Evolutionary conservation across 768 basidiomycete genomes (phyloP).

Genomic region (Thelephora ganbajun): DNA sequence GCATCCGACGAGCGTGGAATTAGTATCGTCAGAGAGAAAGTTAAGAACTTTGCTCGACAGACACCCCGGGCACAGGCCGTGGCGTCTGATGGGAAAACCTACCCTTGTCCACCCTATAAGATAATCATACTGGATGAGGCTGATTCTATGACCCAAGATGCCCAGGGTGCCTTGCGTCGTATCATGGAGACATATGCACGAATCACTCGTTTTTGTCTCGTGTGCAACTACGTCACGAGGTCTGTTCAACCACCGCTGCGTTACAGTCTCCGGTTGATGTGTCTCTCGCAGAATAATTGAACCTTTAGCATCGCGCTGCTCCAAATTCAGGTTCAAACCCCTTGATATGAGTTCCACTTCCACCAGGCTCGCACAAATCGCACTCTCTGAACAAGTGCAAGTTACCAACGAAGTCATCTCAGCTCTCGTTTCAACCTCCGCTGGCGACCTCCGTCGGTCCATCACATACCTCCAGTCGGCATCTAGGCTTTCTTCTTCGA

Average conservation of each 20-base stretch:
- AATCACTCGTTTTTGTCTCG: slow-evolving; percentile 94
- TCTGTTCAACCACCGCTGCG: slow-evolving; percentile 18
- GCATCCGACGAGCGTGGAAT: slow-evolving; percentile 99
- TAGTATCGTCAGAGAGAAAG: slow-evolving; percentile 91
- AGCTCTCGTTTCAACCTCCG: slow-evolving; percentile 65
- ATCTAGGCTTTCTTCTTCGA: slow-evolving; percentile 69
- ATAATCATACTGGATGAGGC: slow-evolving; percentile 98
- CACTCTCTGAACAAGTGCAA: slow-evolving; percentile 54
- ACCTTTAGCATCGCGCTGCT: slow-evolving; percentile 95
- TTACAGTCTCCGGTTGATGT: neutral
- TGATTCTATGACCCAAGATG: slow-evolving; percentile 99
- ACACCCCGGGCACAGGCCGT: slow-evolving; percentile 66
- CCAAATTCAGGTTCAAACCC: slow-evolving; percentile 96
- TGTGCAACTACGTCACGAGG: slow-evolving; percentile 99
- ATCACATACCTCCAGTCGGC: slow-evolving; percentile 98
- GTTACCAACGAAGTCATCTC: slow-evolving; percentile 46
- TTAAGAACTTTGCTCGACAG: slow-evolving; percentile 94
- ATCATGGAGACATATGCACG: slow-evolving; percentile 99
- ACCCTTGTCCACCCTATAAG: slow-evolving; percentile 97
- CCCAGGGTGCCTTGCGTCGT: slow-evolving; percentile 89
- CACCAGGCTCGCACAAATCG: slow-evolving; percentile 67
- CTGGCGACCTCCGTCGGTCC: slow-evolving; percentile 88
- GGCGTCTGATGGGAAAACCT: slow-evolving; percentile 67
- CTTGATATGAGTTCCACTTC: slow-evolving; percentile 69
- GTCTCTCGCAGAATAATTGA: slow-evolving; percentile 76